Conservation (phyloP, 192 early-diverging fungal species). For the Entophlyctis helioformis region DNA sequence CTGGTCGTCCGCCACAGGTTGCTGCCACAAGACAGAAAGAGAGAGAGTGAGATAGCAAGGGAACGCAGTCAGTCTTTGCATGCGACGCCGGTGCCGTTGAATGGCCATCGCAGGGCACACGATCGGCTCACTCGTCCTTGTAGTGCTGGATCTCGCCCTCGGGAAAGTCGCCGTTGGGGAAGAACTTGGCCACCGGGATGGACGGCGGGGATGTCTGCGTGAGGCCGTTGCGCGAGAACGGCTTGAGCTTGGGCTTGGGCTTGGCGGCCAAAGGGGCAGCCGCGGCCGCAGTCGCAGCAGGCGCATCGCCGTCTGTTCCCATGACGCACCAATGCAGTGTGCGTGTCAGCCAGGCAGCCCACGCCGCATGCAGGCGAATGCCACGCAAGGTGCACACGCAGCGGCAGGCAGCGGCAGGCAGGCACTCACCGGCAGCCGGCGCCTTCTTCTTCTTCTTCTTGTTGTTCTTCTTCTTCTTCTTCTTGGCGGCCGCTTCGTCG, state of each 20-base stretch:
- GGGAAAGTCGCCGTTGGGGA: conserved; percentile 63
- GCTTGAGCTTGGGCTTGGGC: neutral
- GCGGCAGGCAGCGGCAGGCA: neutral
- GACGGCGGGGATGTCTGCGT: conserved; percentile 38
- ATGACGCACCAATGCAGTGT: neutral
- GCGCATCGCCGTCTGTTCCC: neutral
- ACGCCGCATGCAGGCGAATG: neutral
- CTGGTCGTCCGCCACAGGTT: conserved; percentile 79
- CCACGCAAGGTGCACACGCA: neutral
- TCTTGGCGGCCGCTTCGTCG: conserved; percentile 7
- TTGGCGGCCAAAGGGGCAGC: conserved; percentile 1
- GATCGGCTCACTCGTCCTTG: conserved; percentile 54
- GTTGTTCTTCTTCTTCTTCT: conserved; percentile 30
- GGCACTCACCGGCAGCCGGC: neutral
- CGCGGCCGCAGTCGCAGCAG: conserved; percentile 1
- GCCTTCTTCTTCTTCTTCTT: conserved; percentile 37
- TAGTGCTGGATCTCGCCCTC: conserved; percentile 79
- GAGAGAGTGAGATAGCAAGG: too few species aligned
- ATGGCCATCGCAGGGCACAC: too few species aligned
- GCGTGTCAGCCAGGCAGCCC: neutral
- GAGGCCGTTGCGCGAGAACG: neutral
- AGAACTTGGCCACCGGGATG: conserved; percentile 72
- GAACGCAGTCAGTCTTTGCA: too few species aligned
- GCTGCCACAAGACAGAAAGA: conserved; percentile 15
- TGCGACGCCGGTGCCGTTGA: too few species aligned